phyloP scores from a whole-genome alignment of 192 early-diverging fungal species.

The Rhizoclosmatium sp. region DNA sequence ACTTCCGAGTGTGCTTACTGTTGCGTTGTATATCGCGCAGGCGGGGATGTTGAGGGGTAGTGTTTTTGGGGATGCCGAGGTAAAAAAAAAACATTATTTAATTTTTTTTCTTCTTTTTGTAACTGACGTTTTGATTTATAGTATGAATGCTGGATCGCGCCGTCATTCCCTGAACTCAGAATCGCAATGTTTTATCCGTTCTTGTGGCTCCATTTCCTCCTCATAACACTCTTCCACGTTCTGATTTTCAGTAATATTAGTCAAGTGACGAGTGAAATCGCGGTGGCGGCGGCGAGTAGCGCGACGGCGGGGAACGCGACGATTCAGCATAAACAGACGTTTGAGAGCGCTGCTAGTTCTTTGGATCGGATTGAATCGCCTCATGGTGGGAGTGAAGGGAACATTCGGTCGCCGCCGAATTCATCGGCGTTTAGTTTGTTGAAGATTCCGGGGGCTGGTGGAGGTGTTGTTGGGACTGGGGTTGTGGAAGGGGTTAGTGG shows the following conservation, averaged over 20 bases:
- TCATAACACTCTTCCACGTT: neutral
- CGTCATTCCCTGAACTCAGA: neutral
- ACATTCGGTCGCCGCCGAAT: too few species aligned
- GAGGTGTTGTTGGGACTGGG: too few species aligned
- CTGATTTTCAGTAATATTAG: neutral
- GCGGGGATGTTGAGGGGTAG: neutral
- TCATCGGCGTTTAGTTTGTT: too few species aligned
- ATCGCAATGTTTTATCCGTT: neutral
- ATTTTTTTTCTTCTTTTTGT: too few species aligned
- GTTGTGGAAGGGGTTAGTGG: too few species aligned
- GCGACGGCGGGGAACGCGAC: neutral
- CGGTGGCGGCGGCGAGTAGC: neutral
- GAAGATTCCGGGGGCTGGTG: too few species aligned
- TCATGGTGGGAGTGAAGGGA: too few species aligned
- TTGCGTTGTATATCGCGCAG: slow-evolving; percentile 2
- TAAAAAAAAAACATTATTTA: too few species aligned
- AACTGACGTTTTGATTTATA: too few species aligned
- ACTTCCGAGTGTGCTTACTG: neutral
- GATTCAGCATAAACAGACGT: neutral
- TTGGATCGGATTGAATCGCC: too few species aligned
- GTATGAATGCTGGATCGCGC: neutral
- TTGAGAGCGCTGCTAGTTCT: too few species aligned
- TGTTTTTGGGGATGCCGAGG: slow-evolving; percentile 19
- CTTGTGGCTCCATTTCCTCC: neutral
- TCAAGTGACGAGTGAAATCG: neutral